Evolutionary conservation across 495 filamentous ascomycete genomes (phyloP), one percentile per base, ranked within the genome.

Genomic region (Lophium mytilinum): DNA sequence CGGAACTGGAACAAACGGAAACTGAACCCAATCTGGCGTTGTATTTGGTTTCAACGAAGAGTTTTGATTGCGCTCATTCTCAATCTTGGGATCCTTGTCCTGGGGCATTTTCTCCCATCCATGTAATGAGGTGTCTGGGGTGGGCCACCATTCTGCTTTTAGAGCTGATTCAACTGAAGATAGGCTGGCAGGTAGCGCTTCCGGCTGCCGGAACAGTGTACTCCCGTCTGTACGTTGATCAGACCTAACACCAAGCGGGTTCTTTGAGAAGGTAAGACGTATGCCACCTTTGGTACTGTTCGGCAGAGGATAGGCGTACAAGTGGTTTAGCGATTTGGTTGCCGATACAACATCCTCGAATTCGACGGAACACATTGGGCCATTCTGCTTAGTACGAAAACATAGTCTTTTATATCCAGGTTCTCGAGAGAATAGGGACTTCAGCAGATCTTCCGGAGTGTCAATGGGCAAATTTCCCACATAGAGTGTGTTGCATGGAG

Each of bases 301-400:
- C 66, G 89, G 89, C 40, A 98, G 79, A 18, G 81, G 83, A 53
- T 87, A 83, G 0, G 94, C 93, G 62, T 97, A 97, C n/a, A 96
- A 77, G 54, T 96, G 89, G 62, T 92, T 88, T 9, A 97, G 77
- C 0, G 92, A 86, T 68, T 94, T 95, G 53, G 93, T 96, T 8
- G 93, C 93, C 66, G 89, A 93, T 21, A 86, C 85, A 42, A 96
- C 82, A 67, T 98, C 91, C 63, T 97, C 93, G 67, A 97, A 98
- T 70, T 98, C 94, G 41, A 98, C 93, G 65, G 97, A 97, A 66
- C 93, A 97, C 94, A 97, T 97, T 11, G 94, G 93, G 0, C 94
- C 94, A 65, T 97, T 95, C 61, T 91, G 87, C 72, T 98, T 98
- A 49, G 92, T 95, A 14, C 94, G 82, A 74, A 96, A 95, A 66